Evolutionary conservation across 257 asterid genomes (phyloP).

Genomic region (Nicotiana tabacum): DNA sequence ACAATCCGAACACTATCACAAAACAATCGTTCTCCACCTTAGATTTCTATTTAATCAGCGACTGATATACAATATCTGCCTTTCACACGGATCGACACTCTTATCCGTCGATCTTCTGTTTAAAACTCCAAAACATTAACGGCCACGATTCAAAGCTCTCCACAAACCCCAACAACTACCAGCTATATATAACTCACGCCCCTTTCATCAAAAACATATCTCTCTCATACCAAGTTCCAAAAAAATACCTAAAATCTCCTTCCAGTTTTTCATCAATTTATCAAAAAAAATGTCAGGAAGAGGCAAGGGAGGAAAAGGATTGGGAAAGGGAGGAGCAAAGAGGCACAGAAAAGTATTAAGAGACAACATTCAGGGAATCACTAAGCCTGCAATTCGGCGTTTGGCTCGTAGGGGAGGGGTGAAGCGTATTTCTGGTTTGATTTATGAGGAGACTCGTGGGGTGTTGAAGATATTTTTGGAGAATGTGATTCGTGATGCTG

Average conservation of each 20-base stretch:
- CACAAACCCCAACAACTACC: background rate
- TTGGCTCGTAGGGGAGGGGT: conserved; percentile 7
- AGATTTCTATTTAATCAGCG: background rate
- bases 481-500: conserved; percentile 1
- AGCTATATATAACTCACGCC: background rate
- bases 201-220: background rate
- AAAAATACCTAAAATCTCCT: background rate
- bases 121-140: background rate
- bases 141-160: background rate
- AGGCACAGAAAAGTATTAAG: background rate
- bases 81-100: background rate
- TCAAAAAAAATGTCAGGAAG: background rate
- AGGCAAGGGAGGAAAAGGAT: conserved; percentile 3
- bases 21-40: background rate
- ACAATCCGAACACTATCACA: background rate
- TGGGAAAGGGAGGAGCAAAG: conserved; percentile 4
- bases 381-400: background rate
- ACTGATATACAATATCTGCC: background rate
- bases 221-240: no score
- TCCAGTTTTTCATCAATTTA: no score
- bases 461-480: background rate
- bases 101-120: background rate
- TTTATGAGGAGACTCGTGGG: background rate
- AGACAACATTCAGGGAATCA: background rate
- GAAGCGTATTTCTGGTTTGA: background rate